phyloP scores from a whole-genome alignment of 2,329 filamentous ascomycete species.

The Talaromyces sp. region DNA sequence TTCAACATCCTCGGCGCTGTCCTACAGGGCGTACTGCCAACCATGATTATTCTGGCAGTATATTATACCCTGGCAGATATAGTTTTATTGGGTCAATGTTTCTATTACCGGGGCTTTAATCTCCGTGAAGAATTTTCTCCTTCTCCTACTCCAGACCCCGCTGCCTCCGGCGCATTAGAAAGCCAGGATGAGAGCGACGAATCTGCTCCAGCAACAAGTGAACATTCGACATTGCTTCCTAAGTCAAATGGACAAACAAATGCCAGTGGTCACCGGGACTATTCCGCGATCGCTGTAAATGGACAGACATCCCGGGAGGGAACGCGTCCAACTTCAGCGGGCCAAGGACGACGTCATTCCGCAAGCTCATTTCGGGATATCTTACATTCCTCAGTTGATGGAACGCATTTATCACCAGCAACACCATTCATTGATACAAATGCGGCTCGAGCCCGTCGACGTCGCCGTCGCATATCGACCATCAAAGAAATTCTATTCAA shows the following conservation, averaged over 20 bases:
- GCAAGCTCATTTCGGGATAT: conserved; percentile 48
- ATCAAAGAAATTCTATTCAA: conserved; percentile 68
- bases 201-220: conserved; percentile 25
- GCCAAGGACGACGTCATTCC: conserved; percentile 28
- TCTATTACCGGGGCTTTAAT: conserved; percentile 88
- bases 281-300: neutral
- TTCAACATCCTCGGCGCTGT: conserved; percentile 96
- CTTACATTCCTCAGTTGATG: conserved; percentile 59
- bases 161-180: conserved; percentile 14
- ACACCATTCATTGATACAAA: conserved; percentile 70
- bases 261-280: conserved; percentile 10
- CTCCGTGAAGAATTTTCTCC: conserved; percentile 35
- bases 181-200: conserved; percentile 23
- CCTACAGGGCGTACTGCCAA: conserved; percentile 86
- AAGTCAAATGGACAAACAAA: conserved; percentile 25
- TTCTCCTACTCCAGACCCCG: conserved; percentile 17
- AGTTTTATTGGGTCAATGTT: conserved; percentile 84
- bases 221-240: conserved; percentile 34
- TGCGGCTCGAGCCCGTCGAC: conserved; percentile 23
- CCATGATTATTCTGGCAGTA: conserved; percentile 92
- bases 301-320: conserved; percentile 7
- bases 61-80: conserved; percentile 94
- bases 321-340: conserved; percentile 12
- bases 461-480: conserved; percentile 38
- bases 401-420: conserved; percentile 74